These are phyloP conservation scores for Ustilago vetiveriae DNA, from an alignment of 1,284 basidiomycete genomes.

Conservation along the genomic window DNA sequence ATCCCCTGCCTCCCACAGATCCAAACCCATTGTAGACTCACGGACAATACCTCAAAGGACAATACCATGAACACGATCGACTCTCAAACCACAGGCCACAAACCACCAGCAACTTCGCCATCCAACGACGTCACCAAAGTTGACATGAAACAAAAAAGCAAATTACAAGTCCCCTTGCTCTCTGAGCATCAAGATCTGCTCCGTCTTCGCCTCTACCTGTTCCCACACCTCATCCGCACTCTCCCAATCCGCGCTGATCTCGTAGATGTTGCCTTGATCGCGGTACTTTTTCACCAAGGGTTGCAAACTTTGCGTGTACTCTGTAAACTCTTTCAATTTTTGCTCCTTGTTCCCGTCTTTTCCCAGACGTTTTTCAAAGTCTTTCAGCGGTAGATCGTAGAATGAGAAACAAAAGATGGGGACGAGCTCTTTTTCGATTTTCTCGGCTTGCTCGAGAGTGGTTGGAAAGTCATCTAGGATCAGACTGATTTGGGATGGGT, in stretches of 20 bases:
- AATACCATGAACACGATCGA: too few relatives aligned
- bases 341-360: slow-evolving; percentile 9
- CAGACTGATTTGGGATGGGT: slow-evolving; percentile 37
- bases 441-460: slow-evolving; percentile 40
- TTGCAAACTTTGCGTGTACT: slow-evolving; percentile 11
- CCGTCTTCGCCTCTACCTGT: slow-evolving; percentile 59
- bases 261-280: slow-evolving; percentile 53
- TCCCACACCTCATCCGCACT: slow-evolving; percentile 61
- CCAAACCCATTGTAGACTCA: neutral
- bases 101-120: too few relatives aligned
- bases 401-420: slow-evolving; percentile 56
- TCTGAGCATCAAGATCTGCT: slow-evolving; percentile 39
- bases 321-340: slow-evolving; percentile 43
- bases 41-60: slow-evolving; percentile 2
- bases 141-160: too few relatives aligned
- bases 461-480: slow-evolving; percentile 51
- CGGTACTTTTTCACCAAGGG: slow-evolving; percentile 49
- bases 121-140: too few relatives aligned
- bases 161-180: slow-evolving; percentile 26
- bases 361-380: slow-evolving; percentile 37
- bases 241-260: slow-evolving; percentile 59
- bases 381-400: slow-evolving; percentile 46
- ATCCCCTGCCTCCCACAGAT: neutral
- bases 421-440: slow-evolving; percentile 39
- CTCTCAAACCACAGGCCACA: too few relatives aligned